phyloP scores from a whole-genome alignment of 202 grass and related monocot genomes.

The Brachypodium distachyon region DNA sequence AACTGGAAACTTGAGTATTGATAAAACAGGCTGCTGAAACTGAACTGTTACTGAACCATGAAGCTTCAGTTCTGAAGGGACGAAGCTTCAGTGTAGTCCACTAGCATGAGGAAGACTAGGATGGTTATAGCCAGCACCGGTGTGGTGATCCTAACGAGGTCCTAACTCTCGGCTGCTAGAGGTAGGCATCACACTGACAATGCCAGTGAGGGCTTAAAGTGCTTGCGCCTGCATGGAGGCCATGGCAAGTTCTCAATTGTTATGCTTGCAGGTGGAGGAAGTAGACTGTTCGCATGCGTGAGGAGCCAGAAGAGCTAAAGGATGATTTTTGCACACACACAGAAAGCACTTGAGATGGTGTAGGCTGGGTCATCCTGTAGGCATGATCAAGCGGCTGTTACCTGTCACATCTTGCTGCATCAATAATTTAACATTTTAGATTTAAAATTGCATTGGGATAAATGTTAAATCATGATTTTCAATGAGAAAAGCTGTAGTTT shows the following conservation, averaged over 20 bases:
- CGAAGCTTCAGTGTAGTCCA: background rate
- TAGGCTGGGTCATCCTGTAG: background rate
- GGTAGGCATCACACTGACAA: background rate
- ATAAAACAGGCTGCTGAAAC: background rate
- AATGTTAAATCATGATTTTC: background rate
- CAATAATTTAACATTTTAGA: background rate
- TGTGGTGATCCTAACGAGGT: background rate
- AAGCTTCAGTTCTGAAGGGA: background rate
- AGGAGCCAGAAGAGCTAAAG: background rate
- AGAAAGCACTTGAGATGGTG: background rate
- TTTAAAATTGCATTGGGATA: background rate
- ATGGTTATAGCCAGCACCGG: background rate
- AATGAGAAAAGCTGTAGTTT: background rate
- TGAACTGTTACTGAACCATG: background rate
- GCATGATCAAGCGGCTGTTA: background rate
- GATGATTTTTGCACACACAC: background rate
- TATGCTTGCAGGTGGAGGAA: background rate
- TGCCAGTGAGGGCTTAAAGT: background rate
- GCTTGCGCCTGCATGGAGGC: background rate
- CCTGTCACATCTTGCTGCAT: background rate
- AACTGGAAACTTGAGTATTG: background rate
- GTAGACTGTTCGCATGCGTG: background rate
- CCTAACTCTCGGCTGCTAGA: background rate
- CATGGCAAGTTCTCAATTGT: background rate
- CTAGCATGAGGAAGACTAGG: background rate